A percentile compares a stretch with the other conserved stretches of the same genome.
phyloP scores from a whole-genome alignment of 2,329 filamentous ascomycete genomes.

The Orbilia quercus region DNA sequence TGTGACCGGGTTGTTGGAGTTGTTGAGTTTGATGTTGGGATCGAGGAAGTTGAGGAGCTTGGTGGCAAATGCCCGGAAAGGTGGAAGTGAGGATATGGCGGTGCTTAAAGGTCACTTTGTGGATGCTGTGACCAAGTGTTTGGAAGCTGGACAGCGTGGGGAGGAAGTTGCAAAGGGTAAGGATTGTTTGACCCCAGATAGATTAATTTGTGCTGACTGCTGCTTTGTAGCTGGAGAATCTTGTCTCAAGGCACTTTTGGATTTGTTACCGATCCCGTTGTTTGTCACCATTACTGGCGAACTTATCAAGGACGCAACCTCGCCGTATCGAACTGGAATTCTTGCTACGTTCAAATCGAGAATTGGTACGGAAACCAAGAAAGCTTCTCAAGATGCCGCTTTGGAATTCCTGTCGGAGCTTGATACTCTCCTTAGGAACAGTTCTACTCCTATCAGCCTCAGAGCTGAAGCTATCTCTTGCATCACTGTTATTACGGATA shows the following conservation, averaged over 20 bases:
- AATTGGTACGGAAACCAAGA: slow-evolving; percentile 77
- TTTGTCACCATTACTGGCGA: slow-evolving; percentile 89
- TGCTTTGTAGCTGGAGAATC: slow-evolving; percentile 70
- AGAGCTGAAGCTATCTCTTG: slow-evolving; percentile 79
- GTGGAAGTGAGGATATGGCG: slow-evolving; percentile 50
- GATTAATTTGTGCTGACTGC: slow-evolving; percentile 62
- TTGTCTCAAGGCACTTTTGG: slow-evolving; percentile 76
- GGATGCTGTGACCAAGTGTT: slow-evolving; percentile 59
- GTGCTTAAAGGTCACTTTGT: slow-evolving; percentile 57
- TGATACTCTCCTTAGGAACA: slow-evolving; percentile 78
- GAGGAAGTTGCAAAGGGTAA: slow-evolving; percentile 60
- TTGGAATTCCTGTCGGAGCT: slow-evolving; percentile 83
- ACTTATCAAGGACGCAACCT: slow-evolving; percentile 79
- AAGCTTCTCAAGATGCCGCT: slow-evolving; percentile 75
- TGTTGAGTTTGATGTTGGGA: slow-evolving; percentile 57
- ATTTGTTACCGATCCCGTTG: slow-evolving; percentile 84
- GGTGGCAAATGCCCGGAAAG: slow-evolving; percentile 54
- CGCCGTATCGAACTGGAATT: slow-evolving; percentile 81
- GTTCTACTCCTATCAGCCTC: slow-evolving; percentile 80
- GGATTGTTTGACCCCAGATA: slow-evolving; percentile 50
- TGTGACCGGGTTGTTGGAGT: slow-evolving; percentile 64
- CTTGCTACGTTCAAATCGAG: slow-evolving; percentile 83
- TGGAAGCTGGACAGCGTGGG: slow-evolving; percentile 64
- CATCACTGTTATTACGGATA: slow-evolving; percentile 91
- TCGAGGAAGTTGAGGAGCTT: slow-evolving; percentile 52